phyloP scores from a whole-genome alignment of 768 basidiomycete species.

The Hypholoma fasciculare region DNA sequence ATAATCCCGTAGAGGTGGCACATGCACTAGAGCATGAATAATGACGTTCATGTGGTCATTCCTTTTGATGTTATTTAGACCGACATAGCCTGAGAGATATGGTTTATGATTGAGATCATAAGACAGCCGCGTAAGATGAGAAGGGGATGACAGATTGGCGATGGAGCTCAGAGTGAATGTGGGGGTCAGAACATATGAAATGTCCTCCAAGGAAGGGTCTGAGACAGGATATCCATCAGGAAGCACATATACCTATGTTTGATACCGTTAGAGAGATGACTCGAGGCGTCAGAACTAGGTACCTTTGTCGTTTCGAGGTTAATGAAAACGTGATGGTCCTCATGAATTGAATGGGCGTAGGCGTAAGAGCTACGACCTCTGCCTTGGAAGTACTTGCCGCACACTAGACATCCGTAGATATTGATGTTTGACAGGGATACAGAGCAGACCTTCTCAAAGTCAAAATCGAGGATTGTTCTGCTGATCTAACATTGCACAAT shows the following conservation, averaged over 20 bases:
- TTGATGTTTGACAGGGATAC: slow-evolving; percentile 97
- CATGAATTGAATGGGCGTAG: slow-evolving; percentile 95
- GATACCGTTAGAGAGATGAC: slow-evolving; percentile 10
- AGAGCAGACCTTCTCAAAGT: slow-evolving; percentile 99
- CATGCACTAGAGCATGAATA: slow-evolving; percentile 90
- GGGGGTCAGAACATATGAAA: slow-evolving; percentile 86
- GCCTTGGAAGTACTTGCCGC: slow-evolving; percentile 99
- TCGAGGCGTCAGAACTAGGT: slow-evolving; percentile 19
- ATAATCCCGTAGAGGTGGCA: slow-evolving; percentile 86
- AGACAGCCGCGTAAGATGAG: slow-evolving; percentile 67
- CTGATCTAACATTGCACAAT: slow-evolving; percentile 64
- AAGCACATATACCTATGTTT: slow-evolving; percentile 85
- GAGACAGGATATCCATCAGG: slow-evolving; percentile 97
- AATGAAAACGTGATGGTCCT: slow-evolving; percentile 98
- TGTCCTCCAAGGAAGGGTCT: slow-evolving; percentile 96
- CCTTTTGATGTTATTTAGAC: slow-evolving; percentile 95
- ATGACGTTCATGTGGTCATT: slow-evolving; percentile 99
- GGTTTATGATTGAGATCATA: slow-evolving; percentile 82
- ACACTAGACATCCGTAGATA: slow-evolving; percentile 95
- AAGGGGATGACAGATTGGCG: slow-evolving; percentile 53
- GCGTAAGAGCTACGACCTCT: slow-evolving; percentile 92
- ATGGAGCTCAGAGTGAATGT: slow-evolving; percentile 70
- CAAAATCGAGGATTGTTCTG: slow-evolving; percentile 89
- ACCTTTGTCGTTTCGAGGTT: slow-evolving; percentile 94
- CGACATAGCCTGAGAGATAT: slow-evolving; percentile 92